Evolutionary conservation across 2,329 filamentous ascomycete genomes (phyloP).

Genomic region (Penicillium sclerotiorum): DNA sequence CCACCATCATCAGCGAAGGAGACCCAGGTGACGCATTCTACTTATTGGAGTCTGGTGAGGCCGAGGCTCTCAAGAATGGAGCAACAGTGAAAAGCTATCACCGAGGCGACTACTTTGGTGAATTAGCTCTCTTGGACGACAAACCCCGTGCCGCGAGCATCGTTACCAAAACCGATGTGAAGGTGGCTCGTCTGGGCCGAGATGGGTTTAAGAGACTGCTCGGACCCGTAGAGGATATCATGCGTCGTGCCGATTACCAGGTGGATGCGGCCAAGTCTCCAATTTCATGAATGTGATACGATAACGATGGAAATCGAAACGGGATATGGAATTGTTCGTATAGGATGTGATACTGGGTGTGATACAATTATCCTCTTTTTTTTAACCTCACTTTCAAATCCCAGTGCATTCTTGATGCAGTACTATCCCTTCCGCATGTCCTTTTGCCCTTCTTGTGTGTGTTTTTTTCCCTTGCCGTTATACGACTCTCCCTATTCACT

Average conservation of each 20-base stretch:
- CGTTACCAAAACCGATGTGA: slow-evolving; percentile 80
- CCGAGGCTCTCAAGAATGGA: slow-evolving; percentile 81
- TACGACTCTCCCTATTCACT: slow-evolving; percentile 8
- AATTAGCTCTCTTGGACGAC: slow-evolving; percentile 90
- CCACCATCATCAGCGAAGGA: slow-evolving; percentile 87
- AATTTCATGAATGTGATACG: slow-evolving; percentile 25
- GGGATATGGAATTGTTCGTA: not conserved
- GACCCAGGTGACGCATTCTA: slow-evolving; percentile 92
- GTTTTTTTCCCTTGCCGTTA: slow-evolving; percentile 1
- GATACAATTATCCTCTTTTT: not conserved
- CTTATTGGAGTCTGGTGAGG: slow-evolving; percentile 83
- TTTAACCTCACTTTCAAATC: not conserved
- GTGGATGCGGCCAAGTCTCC: slow-evolving; percentile 32
- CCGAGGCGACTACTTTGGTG: slow-evolving; percentile 96
- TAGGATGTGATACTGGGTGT: not conserved
- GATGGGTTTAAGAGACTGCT: slow-evolving; percentile 92
- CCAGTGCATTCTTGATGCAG: not conserved
- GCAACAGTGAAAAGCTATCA: slow-evolving; percentile 75
- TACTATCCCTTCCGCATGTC: not conserved
- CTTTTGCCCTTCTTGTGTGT: not conserved
- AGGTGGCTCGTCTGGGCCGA: slow-evolving; percentile 89
- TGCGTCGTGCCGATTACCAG: slow-evolving; percentile 67
- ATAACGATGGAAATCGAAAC: slow-evolving; percentile 17
- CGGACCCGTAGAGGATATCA: slow-evolving; percentile 90
- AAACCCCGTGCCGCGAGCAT: slow-evolving; percentile 90